These are phyloP conservation scores for Conticribra weissflogii DNA, from an alignment of 108 stramenopile genomes.

Conservation along the genomic window DNA sequence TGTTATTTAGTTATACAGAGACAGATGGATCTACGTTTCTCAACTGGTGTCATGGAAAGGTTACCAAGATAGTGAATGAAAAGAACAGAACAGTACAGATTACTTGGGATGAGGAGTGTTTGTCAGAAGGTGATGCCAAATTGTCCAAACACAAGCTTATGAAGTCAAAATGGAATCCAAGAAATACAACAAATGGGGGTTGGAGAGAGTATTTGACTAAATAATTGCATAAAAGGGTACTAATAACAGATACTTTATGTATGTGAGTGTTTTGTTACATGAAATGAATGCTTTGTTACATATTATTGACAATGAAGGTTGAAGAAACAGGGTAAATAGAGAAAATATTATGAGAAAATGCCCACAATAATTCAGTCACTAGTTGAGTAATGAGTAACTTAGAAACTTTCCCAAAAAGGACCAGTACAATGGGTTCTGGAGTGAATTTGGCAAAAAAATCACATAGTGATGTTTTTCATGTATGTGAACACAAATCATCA, in stretches of 20 bases:
- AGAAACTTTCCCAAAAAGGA: too few relatives aligned
- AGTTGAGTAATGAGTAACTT: slow-evolving; percentile 5
- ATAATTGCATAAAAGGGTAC: neutral
- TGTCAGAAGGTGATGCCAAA: too few relatives aligned
- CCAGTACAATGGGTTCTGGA: too few relatives aligned
- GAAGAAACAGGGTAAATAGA: neutral
- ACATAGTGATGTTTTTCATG: too few relatives aligned
- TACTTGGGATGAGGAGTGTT: slow-evolving; percentile 4
- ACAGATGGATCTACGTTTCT: too few relatives aligned
- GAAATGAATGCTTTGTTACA: neutral
- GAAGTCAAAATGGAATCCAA: too few relatives aligned
- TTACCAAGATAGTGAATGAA: neutral
- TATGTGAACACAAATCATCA: too few relatives aligned
- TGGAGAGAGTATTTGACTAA: neutral
- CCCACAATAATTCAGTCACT: neutral
- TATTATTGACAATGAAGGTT: too few relatives aligned
- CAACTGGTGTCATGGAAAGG: too few relatives aligned
- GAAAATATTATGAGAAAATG: neutral
- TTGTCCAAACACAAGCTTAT: too few relatives aligned
- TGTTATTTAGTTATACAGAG: neutral
- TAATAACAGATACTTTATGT: neutral
- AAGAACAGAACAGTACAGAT: slow-evolving; percentile 1
- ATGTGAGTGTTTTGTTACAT: slow-evolving; percentile 1
- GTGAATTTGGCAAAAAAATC: too few relatives aligned
- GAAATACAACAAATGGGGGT: too few relatives aligned